Evolutionary conservation across 2,329 filamentous ascomycete genomes (phyloP).

Genomic region (Phialemonium atrogriseum): DNA sequence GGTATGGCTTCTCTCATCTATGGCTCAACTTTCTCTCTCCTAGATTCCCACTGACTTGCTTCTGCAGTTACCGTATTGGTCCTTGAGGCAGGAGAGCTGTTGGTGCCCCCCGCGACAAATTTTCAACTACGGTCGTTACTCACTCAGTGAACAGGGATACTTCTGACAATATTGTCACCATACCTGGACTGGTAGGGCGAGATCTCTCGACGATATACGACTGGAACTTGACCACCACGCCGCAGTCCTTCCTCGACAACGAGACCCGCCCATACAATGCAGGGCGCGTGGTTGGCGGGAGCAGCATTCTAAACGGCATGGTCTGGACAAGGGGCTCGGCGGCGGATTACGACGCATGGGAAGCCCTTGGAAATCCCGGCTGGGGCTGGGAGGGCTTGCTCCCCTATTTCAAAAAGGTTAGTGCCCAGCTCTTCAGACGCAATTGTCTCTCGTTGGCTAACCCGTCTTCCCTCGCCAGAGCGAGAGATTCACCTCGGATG

Average conservation of each 20-base stretch:
- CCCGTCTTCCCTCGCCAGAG: conserved; percentile 19
- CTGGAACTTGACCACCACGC: conserved; percentile 19
- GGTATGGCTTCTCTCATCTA: too few relatives aligned
- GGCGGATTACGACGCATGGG: conserved; percentile 31
- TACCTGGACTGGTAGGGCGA: conserved; percentile 10
- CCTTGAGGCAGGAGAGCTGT: background rate
- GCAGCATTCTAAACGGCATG: conserved; percentile 28
- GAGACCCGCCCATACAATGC: conserved; percentile 25
- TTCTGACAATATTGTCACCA: conserved; percentile 6
- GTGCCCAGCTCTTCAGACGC: background rate
- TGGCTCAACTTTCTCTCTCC: background rate
- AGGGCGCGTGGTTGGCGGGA: conserved; percentile 29
- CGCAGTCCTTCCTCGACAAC: conserved; percentile 24
- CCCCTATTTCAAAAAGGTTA: conserved; percentile 39
- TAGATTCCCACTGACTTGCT: background rate
- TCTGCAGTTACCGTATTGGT: background rate
- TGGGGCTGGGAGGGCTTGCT: conserved; percentile 33
- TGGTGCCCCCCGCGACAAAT: background rate
- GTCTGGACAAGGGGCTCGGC: conserved; percentile 29
- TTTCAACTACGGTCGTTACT: background rate
- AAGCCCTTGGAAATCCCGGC: conserved; percentile 23
- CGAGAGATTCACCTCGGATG: conserved; percentile 24
- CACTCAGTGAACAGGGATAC: background rate
- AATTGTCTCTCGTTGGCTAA: background rate
- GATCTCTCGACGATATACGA: conserved; percentile 16